phyloP scores from a whole-genome alignment of 176 grass and related monocot genomes.

The Triticum dicoccoides region DNA sequence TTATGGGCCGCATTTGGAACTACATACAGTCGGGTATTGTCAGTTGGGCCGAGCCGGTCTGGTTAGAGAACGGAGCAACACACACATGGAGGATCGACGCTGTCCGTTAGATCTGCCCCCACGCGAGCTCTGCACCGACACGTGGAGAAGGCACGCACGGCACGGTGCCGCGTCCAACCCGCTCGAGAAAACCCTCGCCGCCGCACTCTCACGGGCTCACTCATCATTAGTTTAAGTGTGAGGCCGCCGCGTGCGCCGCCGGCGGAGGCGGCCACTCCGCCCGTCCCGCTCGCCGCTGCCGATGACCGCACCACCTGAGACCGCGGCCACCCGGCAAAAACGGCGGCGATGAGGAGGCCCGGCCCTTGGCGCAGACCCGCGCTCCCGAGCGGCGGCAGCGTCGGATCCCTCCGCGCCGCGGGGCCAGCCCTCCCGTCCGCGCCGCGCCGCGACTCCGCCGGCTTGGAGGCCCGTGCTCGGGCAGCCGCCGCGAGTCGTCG shows the following conservation, averaged over 20 bases:
- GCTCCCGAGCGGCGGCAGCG: neutral
- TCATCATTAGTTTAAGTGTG: slow-evolving; percentile 31
- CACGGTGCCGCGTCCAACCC: too few relatives aligned
- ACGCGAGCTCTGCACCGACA: neutral
- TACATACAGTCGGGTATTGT: too few relatives aligned
- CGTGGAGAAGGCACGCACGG: neutral
- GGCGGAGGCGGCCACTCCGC: neutral
- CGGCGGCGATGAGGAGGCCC: slow-evolving; percentile 19
- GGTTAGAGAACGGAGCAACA: too few relatives aligned
- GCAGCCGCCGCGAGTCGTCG: neutral
- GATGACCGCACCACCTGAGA: slow-evolving; percentile 6
- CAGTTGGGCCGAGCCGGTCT: too few relatives aligned
- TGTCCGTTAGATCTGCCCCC: neutral
- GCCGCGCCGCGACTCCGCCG: neutral
- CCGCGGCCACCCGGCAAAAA: neutral
- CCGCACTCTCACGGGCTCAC: neutral
- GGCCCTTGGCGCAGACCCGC: neutral
- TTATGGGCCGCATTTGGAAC: too few relatives aligned
- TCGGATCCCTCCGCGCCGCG: neutral
- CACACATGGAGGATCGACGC: too few relatives aligned
- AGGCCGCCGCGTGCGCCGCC: neutral
- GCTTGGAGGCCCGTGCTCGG: neutral
- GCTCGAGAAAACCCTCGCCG: neutral
- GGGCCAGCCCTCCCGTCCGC: neutral
- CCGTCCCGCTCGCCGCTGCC: neutral